Percentiles rank a stretch among this genome's conserved stretches.
These are phyloP conservation scores for Diplodia mutila DNA, from an alignment of 2,329 filamentous ascomycete genomes.

Conservation along the genomic window DNA sequence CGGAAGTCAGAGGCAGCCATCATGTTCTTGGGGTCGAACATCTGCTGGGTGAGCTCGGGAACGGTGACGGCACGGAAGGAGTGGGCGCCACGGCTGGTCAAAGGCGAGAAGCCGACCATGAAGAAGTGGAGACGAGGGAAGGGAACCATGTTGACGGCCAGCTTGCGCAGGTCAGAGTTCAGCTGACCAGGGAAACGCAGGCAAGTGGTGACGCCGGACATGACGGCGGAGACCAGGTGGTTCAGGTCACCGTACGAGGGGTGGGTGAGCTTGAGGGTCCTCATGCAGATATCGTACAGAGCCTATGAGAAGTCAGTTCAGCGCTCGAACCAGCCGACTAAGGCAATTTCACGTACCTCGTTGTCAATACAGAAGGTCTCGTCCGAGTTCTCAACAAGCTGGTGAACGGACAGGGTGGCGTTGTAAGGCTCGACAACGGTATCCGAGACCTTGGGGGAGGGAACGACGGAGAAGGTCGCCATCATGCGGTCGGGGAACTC, in stretches of 20 bases:
- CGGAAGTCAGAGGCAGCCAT: constrained; percentile 99
- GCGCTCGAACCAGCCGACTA: constrained; percentile 21
- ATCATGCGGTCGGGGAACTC: constrained; percentile 99
- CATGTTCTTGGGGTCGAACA: constrained; percentile 99
- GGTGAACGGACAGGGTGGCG: constrained; percentile 97
- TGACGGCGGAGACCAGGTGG: constrained; percentile 98
- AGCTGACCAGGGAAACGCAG: constrained; percentile 99
- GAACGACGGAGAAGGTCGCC: constrained; percentile 98
- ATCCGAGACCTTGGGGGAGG: constrained; percentile 98
- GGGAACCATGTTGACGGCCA: constrained; percentile 99
- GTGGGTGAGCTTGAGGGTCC: constrained; percentile 97
- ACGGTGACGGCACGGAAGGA: constrained; percentile 98
- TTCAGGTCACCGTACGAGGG: constrained; percentile 99
- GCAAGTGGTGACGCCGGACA: constrained; percentile 98
- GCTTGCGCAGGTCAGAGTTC: constrained; percentile 99
- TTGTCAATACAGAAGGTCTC: constrained; percentile 99
- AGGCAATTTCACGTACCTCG: constrained; percentile 62
- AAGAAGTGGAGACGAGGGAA: constrained; percentile 99
- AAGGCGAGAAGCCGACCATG: constrained; percentile 99
- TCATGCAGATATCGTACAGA: constrained; percentile 99
- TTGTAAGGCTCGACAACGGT: constrained; percentile 99
- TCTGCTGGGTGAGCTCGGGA: constrained; percentile 98
- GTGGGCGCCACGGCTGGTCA: constrained; percentile 89
- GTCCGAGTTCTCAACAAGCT: constrained; percentile 99
- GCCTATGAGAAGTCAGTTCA: constrained; percentile 55